Percentiles rank a stretch among this genome's conserved stretches.
phyloP scores from a whole-genome alignment of 2,329 filamentous ascomycete species.

The Fusarium paranaense region DNA sequence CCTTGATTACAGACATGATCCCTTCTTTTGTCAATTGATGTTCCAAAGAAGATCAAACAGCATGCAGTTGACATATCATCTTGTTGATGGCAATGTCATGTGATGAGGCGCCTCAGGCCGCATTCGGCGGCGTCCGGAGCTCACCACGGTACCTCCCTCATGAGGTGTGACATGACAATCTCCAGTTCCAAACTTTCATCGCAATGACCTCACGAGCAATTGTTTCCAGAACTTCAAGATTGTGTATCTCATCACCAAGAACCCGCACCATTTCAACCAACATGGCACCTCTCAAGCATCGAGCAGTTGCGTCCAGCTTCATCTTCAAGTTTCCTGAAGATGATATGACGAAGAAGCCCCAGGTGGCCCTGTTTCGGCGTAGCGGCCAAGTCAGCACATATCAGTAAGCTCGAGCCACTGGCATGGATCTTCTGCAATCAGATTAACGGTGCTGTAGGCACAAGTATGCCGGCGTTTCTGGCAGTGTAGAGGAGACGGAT shows the following conservation, averaged over 20 bases:
- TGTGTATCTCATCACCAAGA: not conserved
- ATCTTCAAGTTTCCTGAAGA: constrained; percentile 59
- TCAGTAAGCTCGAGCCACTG: constrained; percentile 55
- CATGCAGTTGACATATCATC: not conserved
- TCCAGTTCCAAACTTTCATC: not conserved
- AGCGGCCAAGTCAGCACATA: constrained; percentile 71
- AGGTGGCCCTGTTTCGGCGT: constrained; percentile 71
- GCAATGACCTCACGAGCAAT: not conserved
- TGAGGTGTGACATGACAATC: not conserved
- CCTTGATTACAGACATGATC: not conserved
- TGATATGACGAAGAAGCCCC: constrained; percentile 51
- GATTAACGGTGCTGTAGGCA: constrained; percentile 50
- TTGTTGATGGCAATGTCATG: not conserved
- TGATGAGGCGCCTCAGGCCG: not conserved
- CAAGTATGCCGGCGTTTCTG: constrained; percentile 72
- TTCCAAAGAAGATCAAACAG: not conserved
- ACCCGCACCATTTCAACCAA: constrained; percentile 13
- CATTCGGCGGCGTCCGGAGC: not conserved
- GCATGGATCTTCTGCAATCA: not conserved
- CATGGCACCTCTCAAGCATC: constrained; percentile 42
- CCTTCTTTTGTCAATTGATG: not conserved
- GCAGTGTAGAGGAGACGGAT: constrained; percentile 68
- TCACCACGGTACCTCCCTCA: not conserved
- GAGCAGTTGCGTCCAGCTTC: constrained; percentile 62
- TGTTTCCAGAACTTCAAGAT: not conserved